Base-by-base conservation (phyloP, 139 green algal species). In the Chlorokybus atmophyticus region DNA sequence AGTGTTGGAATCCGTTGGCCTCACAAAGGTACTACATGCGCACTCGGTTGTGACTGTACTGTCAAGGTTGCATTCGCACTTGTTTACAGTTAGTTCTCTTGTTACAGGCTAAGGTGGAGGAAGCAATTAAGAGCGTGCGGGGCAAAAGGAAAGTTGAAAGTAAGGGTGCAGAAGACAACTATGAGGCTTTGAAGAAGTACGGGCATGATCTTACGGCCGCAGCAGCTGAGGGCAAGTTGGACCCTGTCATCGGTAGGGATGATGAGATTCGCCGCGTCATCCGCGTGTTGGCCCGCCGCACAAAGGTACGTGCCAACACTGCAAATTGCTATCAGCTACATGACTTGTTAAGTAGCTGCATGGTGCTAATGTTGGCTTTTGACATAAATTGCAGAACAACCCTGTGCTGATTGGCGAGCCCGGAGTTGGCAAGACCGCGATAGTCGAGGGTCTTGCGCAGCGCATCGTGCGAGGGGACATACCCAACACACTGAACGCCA, bases 361-460 rank as follows among this genome's bases (percentile, higher is more conserved):
- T n/a, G n/a, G n/a, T n/a, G n/a, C n/a, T n/a, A n/a, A n/a, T n/a
- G n/a, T n/a, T n/a, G n/a, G n/a, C n/a, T n/a, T n/a, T n/a, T n/a
- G n/a, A n/a, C n/a, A n/a, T n/a, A n/a, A n/a, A n/a, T 10, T 26
- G 50, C n/a, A 62, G 32, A 76, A 76, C 68, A 76, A 76, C 55
- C 64, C 68, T 14, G 55, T 76, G 57, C 57, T 76, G 8, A 87
- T 96, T 29, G 88, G 88, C 23, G 89, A 96, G 71, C 87, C 88
- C 19, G 87, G 73, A 29, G 74, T 79, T 4, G 71, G 71, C 29
- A 79, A 79, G 56, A 79, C 71, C 6, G 71, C 71, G 4, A 55
- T 79, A 39, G 71, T 59, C 3, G 89, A 96, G 78, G 88, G 89
- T 4, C 79, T 97, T 31, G 88, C 88, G 8, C 86, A 94, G 77